A percentile compares a stretch with the other conserved stretches of the same genome.
phyloP scores from a whole-genome alignment of 78 protist species.

The Salpingoeca rosetta region DNA sequence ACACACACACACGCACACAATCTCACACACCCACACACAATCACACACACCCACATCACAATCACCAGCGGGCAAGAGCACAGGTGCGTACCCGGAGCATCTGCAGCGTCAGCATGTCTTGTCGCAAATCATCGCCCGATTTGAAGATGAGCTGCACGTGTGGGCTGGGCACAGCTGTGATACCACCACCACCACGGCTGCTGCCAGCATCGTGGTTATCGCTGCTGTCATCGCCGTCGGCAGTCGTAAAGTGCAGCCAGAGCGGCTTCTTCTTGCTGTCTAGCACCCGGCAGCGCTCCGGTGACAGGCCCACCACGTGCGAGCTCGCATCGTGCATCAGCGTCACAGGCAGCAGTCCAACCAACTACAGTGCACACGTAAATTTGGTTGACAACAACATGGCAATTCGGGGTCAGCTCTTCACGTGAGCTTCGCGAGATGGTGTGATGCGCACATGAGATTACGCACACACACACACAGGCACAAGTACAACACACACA shows the following conservation, averaged over 20 bases:
- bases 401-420: background rate
- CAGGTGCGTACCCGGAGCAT: constrained; percentile 36
- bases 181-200: constrained; percentile 84
- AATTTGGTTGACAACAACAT: background rate
- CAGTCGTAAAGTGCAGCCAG: background rate
- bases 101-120: constrained; percentile 90
- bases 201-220: background rate
- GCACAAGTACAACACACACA: too few relatives aligned
- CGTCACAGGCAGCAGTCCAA: background rate
- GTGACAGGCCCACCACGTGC: background rate
- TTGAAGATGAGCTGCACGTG: constrained; percentile 66
- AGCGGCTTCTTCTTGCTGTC: background rate
- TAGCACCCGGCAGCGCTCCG: too few relatives aligned
- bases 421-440: too few relatives aligned
- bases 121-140: constrained; percentile 90
- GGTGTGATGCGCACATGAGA: too few relatives aligned
- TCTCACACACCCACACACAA: too few relatives aligned
- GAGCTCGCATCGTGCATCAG: background rate
- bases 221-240: background rate
- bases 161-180: constrained; percentile 25
- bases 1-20: background rate
- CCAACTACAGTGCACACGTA: background rate
- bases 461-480: too few relatives aligned
- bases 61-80: too few relatives aligned
- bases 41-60: background rate